Evolutionary conservation across 1,139 yeast species (phyloP).

Genomic region (Blastobotrys buckinghamii): DNA sequence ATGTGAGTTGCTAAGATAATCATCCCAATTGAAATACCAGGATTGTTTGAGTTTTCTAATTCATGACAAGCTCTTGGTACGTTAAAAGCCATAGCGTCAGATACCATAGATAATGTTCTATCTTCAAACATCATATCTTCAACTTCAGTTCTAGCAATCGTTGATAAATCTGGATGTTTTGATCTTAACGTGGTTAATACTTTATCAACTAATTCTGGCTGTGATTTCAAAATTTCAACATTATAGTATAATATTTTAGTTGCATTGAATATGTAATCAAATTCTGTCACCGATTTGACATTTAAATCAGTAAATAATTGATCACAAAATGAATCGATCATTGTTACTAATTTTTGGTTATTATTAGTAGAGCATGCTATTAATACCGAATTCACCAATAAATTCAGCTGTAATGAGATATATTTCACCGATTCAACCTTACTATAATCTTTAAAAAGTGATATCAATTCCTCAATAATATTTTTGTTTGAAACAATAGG

Average conservation of each 20-base stretch:
- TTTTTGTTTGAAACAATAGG: not conserved
- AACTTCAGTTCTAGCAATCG: not conserved
- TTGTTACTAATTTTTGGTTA: too few relatives aligned
- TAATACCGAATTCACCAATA: not conserved
- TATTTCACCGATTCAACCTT: not conserved
- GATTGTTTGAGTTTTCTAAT: not conserved
- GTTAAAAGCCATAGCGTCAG: not conserved
- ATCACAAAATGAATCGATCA: not conserved
- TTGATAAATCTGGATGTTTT: too few relatives aligned
- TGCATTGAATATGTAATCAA: too few relatives aligned
- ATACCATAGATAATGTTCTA: too few relatives aligned
- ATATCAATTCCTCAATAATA: not conserved
- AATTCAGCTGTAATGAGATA: not conserved
- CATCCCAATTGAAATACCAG: not conserved
- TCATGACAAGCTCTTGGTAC: not conserved
- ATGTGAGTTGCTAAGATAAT: not conserved
- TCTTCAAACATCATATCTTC: not conserved
- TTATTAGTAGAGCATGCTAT: not conserved
- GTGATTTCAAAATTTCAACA: too few relatives aligned
- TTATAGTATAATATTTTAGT: too few relatives aligned
- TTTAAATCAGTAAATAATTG: too few relatives aligned
- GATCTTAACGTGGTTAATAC: too few relatives aligned
- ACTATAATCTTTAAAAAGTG: not conserved
- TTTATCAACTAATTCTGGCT: too few relatives aligned
- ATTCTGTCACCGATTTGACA: too few relatives aligned